Base-by-base conservation (phyloP, 371 early-diverging fungal genomes). In the Rhizopus sp. region DNA sequence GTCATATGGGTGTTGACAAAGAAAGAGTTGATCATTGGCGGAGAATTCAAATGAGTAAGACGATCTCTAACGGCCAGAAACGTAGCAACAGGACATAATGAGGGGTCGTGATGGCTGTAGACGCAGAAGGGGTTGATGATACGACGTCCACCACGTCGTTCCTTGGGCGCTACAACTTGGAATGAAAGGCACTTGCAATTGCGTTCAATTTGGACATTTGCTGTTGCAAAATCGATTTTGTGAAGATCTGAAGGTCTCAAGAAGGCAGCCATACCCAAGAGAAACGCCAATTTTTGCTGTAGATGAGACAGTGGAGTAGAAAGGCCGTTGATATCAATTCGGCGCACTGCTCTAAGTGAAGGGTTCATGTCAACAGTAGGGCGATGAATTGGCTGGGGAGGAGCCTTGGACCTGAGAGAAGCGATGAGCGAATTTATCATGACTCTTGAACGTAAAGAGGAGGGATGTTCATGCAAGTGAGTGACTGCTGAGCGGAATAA, bases 241-340 rank as follows among this genome's bases (percentile, higher is more conserved):
- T 32, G 31, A 1, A 47, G 30, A 16, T 55, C 55, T 0, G 46
- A 55, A 8, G 47, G 55, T 9, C 55, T 15, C 0, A 55, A 17
- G 44, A 55, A 55, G 45, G 55, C 46, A 5, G 35, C 46, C 46
- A 55, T 37, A 8, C 37, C 55, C 35, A 55, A 35, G 16, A 55
- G 35, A 35, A 55, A 55, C 7, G 55, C 55, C 15, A 41, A 40
- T 35, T 55, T 55, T 16, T 53, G 53, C 5, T 53, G 40, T 30
- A 53, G 50, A 34, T 37, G 30, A 34, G 34, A 10, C n/a, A 50
- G 50, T 10, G 50, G 34, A 2, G 33, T n/a, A 8, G 34, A 34
- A 2, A 12, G 50, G 10, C 10, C 37, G 32, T n/a, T 13, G 50
- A 50, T 50, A 34, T 32, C 50, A 30, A 50, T 13, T 30, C 0